A percentile compares a stretch with the other conserved stretches of the same genome.
These are phyloP conservation scores for Neonectria coccinea DNA, from an alignment of 2,329 filamentous ascomycete genomes.

Conservation along the genomic window DNA sequence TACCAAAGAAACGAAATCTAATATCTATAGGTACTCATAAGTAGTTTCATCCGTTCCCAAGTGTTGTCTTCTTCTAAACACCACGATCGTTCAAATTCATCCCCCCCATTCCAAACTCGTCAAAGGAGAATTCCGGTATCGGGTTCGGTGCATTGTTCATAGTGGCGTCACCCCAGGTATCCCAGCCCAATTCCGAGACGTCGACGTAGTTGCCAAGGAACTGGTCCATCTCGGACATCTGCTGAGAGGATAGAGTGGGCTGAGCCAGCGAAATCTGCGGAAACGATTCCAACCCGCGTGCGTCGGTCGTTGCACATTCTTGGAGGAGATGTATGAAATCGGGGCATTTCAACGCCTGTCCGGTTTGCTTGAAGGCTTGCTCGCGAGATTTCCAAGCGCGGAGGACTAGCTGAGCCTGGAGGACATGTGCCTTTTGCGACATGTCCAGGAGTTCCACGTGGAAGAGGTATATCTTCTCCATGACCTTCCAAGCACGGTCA, in stretches of 20 bases:
- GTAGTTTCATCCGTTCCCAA: not conserved
- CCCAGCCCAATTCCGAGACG: constrained; percentile 58
- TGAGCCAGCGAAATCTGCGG: constrained; percentile 44
- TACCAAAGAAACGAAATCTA: not conserved
- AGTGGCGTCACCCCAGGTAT: constrained; percentile 54
- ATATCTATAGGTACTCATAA: not conserved
- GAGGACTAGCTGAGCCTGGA: constrained; percentile 61
- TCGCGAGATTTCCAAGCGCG: constrained; percentile 66
- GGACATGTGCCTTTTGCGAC: constrained; percentile 56
- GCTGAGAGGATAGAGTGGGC: constrained; percentile 44
- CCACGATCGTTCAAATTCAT: constrained; percentile 22
- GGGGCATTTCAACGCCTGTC: constrained; percentile 56
- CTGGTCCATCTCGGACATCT: constrained; percentile 53
- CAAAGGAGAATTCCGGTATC: constrained; percentile 46
- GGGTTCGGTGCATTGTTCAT: constrained; percentile 45
- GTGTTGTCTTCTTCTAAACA: not conserved
- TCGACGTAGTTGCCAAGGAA: constrained; percentile 60
- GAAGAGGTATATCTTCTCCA: constrained; percentile 60
- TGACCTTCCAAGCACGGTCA: constrained; percentile 64
- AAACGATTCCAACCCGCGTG: constrained; percentile 44
- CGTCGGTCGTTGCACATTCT: constrained; percentile 55
- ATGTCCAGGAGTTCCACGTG: constrained; percentile 65
- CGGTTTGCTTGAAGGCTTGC: constrained; percentile 52
- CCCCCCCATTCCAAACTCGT: constrained; percentile 44
- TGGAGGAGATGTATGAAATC: constrained; percentile 60